Conservation (phyloP, 257 asterid genomes). For the Plectranthus barbatus region DNA sequence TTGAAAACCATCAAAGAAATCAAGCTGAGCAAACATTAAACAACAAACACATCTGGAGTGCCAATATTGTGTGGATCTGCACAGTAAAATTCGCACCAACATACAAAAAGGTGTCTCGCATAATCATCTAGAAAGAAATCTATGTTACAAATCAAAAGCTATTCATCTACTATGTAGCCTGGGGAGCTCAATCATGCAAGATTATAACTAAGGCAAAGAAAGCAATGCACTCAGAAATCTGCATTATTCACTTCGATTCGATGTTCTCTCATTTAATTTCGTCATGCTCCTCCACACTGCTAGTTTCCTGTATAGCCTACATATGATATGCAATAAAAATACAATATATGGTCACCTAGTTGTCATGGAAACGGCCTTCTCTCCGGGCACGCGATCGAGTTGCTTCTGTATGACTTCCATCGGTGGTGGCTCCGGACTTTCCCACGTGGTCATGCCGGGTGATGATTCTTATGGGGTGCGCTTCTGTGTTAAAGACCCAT, state of each 20-base stretch:
- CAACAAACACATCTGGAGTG: neutral
- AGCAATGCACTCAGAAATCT: neutral
- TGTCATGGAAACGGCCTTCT: constrained; percentile 73
- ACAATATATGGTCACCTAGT: constrained; percentile 22
- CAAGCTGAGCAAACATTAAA: neutral
- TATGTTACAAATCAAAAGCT: constrained; percentile 20
- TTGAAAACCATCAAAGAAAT: neutral
- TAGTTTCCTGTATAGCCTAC: constrained; percentile 4
- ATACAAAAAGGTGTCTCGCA: constrained; percentile 15
- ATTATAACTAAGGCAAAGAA: neutral
- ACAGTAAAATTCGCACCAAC: neutral
- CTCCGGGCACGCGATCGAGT: constrained; percentile 62
- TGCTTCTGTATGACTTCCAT: constrained; percentile 25
- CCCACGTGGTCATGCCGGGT: constrained; percentile 34
- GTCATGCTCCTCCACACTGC: neutral
- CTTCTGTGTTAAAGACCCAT: constrained; percentile 99
- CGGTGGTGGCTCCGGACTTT: constrained; percentile 21
- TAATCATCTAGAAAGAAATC: constrained; percentile 9
- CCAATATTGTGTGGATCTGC: neutral
- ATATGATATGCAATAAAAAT: neutral
- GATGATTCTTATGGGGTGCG: constrained; percentile 87
- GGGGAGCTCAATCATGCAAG: constrained; percentile 10
- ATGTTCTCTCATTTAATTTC: neutral
- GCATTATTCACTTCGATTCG: neutral
- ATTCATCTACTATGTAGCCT: neutral